Evolutionary conservation across 1,139 yeast genomes (phyloP), one percentile per base, ranked within the genome.

Genomic region (Candida buenavistaensis): DNA sequence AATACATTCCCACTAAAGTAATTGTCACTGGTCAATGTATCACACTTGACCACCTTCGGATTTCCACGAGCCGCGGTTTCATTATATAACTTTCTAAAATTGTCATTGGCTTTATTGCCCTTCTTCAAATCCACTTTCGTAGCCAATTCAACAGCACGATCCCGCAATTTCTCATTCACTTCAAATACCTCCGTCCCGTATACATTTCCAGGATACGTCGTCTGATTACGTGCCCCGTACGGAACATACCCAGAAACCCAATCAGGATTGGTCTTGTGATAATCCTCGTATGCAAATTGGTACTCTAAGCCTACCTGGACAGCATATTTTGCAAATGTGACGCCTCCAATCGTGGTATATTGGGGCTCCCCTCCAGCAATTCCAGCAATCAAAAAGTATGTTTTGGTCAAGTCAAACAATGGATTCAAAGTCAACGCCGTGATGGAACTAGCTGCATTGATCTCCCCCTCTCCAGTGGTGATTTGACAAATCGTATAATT

Each of bases 121-220:
- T 72, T 70, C 43, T 57, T 55, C 44, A 78, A 65, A 12, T 58
- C 52, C 17, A 58, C 78, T 11, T 55, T 56, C 32, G 59, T 54
- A 29, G 84, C 83, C 49, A 80, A 63, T 30, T 59, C 62, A 24
- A 72, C 59, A 7, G 84, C 85, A 45, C 79, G 68, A 57, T 80
- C 75, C 60, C 83, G 68, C 48, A 80, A 67, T 30, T 65, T 68
- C 41, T 62, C 79, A 57, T 80, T 80, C 43, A 80, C 60, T 59
- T 79, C 85, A 47, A 78, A 80, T 10, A 80, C 79, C 57, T 80
- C 86, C 22, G 83, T 71, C 23, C 86, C 87, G 48, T 80, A 80
- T 38, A 75, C 76, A 33, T 65, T 65, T 12, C 47, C 66, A 29
- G 86, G 86, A 55, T 77, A 77, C 36, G 67, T 55, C 48, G 62